Conservation (phyloP, 106 monocot genomes). For the Platanthera zijinensis region DNA sequence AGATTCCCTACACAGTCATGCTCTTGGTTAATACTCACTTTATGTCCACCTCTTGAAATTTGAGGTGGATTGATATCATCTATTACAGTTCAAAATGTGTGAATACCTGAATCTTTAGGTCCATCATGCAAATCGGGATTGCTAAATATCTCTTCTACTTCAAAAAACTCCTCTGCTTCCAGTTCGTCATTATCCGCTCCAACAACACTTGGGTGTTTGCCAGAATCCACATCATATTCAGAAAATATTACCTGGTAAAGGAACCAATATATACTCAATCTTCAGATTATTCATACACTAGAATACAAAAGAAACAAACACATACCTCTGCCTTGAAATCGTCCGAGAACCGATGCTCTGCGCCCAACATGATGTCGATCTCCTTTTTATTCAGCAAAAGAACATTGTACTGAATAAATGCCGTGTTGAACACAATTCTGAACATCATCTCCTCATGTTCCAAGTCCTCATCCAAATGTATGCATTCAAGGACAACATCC, state of each 20-base stretch:
- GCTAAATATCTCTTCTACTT: constrained; percentile 93
- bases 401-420: constrained; percentile 57
- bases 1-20: not conserved
- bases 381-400: constrained; percentile 59
- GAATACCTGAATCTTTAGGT: constrained; percentile 30
- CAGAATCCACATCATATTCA: constrained; percentile 51
- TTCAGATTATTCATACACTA: constrained; percentile 8
- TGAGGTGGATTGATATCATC: constrained; percentile 20
- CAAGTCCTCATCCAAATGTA: constrained; percentile 51
- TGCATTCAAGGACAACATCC: constrained; percentile 89
- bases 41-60: constrained; percentile 19
- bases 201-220: constrained; percentile 11
- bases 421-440: constrained; percentile 90
- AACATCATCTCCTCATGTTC: constrained; percentile 66
- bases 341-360: constrained; percentile 46
- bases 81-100: constrained; percentile 5
- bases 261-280: constrained; percentile 38
- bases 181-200: constrained; percentile 34
- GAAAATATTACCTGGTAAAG: constrained; percentile 99
- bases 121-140: constrained; percentile 61
- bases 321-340: constrained; percentile 91
- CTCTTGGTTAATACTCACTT: constrained; percentile 17
- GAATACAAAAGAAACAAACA: constrained; percentile 16
- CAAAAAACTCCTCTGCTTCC: constrained; percentile 89
- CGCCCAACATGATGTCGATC: constrained; percentile 63